Evolutionary conservation across 495 filamentous ascomycete species (phyloP).

Genomic region (Parathielavia appendiculata): DNA sequence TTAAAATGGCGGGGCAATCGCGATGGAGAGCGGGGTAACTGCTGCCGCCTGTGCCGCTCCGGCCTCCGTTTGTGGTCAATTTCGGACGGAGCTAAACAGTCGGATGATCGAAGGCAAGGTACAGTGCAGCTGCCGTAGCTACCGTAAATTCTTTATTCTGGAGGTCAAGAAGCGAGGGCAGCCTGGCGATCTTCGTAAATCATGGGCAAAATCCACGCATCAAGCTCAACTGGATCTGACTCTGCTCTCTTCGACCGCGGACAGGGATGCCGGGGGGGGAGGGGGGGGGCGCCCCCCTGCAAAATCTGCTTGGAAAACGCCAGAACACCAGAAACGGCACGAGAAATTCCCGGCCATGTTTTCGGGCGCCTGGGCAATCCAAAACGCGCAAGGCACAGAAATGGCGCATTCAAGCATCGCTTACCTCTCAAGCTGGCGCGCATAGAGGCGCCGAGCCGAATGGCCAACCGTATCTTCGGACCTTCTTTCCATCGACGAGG

Average conservation of each 20-base stretch:
- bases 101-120: neutral
- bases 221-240: neutral
- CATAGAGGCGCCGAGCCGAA: conserved; percentile 21
- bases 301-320: neutral
- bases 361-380: neutral
- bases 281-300: conserved; percentile 20
- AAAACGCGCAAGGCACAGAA: conserved; percentile 16
- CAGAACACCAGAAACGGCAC: conserved; percentile 9
- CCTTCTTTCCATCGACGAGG: conserved; percentile 20
- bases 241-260: conserved; percentile 16
- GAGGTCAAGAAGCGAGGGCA: no score
- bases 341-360: conserved; percentile 30
- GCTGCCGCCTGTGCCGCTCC: neutral
- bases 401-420: conserved; percentile 22
- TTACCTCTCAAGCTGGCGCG: conserved; percentile 16
- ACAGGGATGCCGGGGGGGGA: conserved; percentile 23
- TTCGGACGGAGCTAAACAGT: neutral
- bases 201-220: neutral
- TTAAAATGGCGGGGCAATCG: conserved; percentile 22
- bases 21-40: conserved; percentile 24
- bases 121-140: neutral
- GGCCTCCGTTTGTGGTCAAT: neutral
- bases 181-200: neutral
- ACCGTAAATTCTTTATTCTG: no score
- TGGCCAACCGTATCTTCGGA: conserved; percentile 16